Evolutionary conservation across 495 filamentous ascomycete species (phyloP).

Genomic region (Paragyromitra xinjiangensis): DNA sequence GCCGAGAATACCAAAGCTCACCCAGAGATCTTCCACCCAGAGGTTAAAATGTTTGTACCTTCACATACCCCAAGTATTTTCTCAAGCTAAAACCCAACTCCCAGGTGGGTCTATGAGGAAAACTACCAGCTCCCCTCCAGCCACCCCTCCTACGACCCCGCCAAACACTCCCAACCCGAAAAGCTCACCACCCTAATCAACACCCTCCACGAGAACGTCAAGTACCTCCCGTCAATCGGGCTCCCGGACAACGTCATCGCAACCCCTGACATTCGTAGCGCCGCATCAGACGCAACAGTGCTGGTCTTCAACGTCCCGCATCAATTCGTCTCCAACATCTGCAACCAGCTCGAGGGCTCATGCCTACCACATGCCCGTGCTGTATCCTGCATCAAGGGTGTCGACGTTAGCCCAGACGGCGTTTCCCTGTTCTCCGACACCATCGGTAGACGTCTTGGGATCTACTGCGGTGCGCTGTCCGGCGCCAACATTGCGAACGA

Average conservation of each 20-base stretch:
- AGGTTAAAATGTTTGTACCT: slow-evolving; percentile 94
- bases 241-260: slow-evolving; percentile 89
- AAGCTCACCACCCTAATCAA: slow-evolving; percentile 95
- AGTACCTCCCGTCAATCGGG: slow-evolving; percentile 86
- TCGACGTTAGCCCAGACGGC: slow-evolving; percentile 83
- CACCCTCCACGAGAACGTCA: slow-evolving; percentile 91
- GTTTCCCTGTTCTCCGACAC: slow-evolving; percentile 91
- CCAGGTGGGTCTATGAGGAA: slow-evolving; percentile 59
- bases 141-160: slow-evolving; percentile 59
- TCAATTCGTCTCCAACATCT: slow-evolving; percentile 92
- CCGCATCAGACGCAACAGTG: slow-evolving; percentile 82
- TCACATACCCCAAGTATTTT: background rate
- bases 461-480: slow-evolving; percentile 96
- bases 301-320: slow-evolving; percentile 98
- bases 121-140: slow-evolving; percentile 57
- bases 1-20: slow-evolving; percentile 87
- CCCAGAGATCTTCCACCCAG: slow-evolving; percentile 79
- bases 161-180: slow-evolving; percentile 69
- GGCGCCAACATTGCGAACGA: slow-evolving; percentile 97
- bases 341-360: slow-evolving; percentile 82
- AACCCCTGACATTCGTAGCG: slow-evolving; percentile 83
- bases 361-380: slow-evolving; percentile 91
- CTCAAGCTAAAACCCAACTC: slow-evolving; percentile 14
- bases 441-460: slow-evolving; percentile 86
- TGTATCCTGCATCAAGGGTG: slow-evolving; percentile 97